phyloP scores from a whole-genome alignment of 2,329 filamentous ascomycete species.

The Talaromyces funiculosus region DNA sequence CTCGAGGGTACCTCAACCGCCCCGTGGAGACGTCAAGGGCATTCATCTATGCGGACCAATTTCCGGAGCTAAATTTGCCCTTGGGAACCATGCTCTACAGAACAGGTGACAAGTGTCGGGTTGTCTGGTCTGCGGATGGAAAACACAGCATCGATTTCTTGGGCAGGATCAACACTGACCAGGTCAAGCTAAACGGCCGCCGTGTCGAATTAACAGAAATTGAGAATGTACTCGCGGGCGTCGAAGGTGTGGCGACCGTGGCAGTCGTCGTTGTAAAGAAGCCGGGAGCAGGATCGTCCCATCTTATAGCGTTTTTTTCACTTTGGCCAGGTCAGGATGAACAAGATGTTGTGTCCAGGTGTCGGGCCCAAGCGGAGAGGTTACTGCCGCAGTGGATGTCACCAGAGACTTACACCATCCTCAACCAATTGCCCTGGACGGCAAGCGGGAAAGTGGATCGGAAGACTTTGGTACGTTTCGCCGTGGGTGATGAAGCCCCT shows the following conservation, averaged over 20 bases:
- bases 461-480: neutral
- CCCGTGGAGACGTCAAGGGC: conserved; percentile 5
- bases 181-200: conserved; percentile 58
- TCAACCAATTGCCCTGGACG: neutral
- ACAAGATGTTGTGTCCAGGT: conserved; percentile 16
- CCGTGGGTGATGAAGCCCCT: neutral
- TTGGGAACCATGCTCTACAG: conserved; percentile 43
- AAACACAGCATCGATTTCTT: conserved; percentile 57
- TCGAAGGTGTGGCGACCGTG: conserved; percentile 19
- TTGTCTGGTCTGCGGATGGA: conserved; percentile 56
- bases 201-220: conserved; percentile 51
- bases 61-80: conserved; percentile 13
- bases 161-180: conserved; percentile 52
- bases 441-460: conserved; percentile 4
- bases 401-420: conserved; percentile 9
- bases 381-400: conserved; percentile 12
- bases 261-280: conserved; percentile 22
- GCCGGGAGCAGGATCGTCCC: conserved; percentile 21
- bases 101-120: conserved; percentile 44
- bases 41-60: neutral
- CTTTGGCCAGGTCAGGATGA: conserved; percentile 13
- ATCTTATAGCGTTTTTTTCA: conserved; percentile 22
- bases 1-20: conserved; percentile 11
- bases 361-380: conserved; percentile 18
- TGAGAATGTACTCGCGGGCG: conserved; percentile 26